phyloP scores from a whole-genome alignment of 306 rosid genomes.

The Gillenia trifoliata region DNA sequence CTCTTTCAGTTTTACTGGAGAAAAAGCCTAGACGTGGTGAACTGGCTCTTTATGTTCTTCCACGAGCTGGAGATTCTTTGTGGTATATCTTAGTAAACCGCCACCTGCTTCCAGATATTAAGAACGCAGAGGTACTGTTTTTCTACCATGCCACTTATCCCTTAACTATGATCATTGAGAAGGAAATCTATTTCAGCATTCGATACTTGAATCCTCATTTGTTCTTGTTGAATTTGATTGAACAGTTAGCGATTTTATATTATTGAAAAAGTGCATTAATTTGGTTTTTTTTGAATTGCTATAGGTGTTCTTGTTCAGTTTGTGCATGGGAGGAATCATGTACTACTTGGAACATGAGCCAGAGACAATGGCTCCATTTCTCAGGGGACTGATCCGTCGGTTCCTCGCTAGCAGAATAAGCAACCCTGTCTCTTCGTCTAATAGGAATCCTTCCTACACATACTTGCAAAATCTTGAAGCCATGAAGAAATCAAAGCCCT shows the following conservation, averaged over 20 bases:
- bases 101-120: constrained; percentile 76
- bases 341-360: constrained; percentile 91
- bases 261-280: not conserved
- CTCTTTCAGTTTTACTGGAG: constrained; percentile 84
- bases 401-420: constrained; percentile 96
- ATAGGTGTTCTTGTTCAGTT: constrained; percentile 75
- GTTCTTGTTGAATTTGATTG: not conserved
- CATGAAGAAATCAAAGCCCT: constrained; percentile 40
- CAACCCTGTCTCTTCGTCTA: constrained; percentile 50
- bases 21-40: constrained; percentile 88
- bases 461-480: constrained; percentile 63
- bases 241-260: not conserved
- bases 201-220: no score
- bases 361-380: constrained; percentile 93
- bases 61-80: constrained; percentile 86
- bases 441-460: constrained; percentile 44
- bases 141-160: not conserved
- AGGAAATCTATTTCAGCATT: not conserved
- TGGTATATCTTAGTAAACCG: constrained; percentile 93
- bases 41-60: constrained; percentile 96
- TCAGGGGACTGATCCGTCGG: constrained; percentile 84
- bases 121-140: constrained; percentile 76
- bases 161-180: not conserved
- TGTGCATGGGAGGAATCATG: constrained; percentile 98
- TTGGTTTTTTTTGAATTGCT: constrained; percentile 5